These are phyloP conservation scores for Davidsoniella australis DNA, from an alignment of 2,329 filamentous ascomycete species.

Conservation along the genomic window DNA sequence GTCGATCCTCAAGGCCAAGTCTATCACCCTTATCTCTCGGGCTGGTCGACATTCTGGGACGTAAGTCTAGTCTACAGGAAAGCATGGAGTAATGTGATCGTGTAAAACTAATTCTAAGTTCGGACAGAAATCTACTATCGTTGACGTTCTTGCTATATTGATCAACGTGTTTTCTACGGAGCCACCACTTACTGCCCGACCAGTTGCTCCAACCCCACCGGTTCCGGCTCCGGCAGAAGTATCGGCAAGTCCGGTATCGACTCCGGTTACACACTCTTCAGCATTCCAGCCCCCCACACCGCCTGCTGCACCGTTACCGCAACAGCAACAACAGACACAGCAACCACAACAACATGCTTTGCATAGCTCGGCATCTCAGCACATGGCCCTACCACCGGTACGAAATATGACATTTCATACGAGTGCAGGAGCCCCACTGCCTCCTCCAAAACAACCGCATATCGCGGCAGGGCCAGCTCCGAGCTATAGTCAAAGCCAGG, in stretches of 20 bases:
- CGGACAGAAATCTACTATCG: slow-evolving; percentile 57
- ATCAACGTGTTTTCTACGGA: slow-evolving; percentile 86
- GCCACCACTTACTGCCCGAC: slow-evolving; percentile 61
- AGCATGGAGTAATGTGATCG: too few species aligned
- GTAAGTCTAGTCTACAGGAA: slow-evolving; percentile 33
- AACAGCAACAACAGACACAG: slow-evolving; percentile 21
- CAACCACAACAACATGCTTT: neutral
- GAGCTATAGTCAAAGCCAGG: neutral
- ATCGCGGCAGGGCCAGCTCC: slow-evolving; percentile 3
- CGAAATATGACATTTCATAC: neutral
- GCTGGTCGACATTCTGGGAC: slow-evolving; percentile 83
- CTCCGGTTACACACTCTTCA: neutral
- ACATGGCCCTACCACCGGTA: slow-evolving; percentile 16
- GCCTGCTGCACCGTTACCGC: slow-evolving; percentile 27
- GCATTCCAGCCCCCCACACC: too few species aligned
- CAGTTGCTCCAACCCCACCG: slow-evolving; percentile 13
- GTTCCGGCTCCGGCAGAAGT: slow-evolving; percentile 35
- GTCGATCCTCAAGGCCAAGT: slow-evolving; percentile 84
- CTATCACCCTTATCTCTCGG: slow-evolving; percentile 87
- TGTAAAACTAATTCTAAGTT: slow-evolving; percentile 13
- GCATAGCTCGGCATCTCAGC: neutral
- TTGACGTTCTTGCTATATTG: slow-evolving; percentile 68
- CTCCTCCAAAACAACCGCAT: slow-evolving; percentile 16
- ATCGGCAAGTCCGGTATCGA: neutral
- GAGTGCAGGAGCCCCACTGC: slow-evolving; percentile 15